Conservation (phyloP, 495 filamentous ascomycete genomes). For the Delitschia confertaspora region DNA sequence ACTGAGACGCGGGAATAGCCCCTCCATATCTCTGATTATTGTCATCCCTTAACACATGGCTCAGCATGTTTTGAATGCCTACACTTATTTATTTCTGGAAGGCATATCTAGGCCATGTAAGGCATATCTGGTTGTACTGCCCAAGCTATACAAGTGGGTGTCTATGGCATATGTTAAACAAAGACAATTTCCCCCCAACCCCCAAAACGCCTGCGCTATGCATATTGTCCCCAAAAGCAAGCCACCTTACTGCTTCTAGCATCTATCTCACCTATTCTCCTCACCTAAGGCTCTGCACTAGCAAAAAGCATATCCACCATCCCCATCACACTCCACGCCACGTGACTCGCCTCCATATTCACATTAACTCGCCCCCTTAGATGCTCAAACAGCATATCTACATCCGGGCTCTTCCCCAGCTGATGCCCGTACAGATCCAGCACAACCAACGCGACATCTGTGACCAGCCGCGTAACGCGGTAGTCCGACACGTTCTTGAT, state of each 20-base stretch:
- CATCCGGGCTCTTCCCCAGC: slow-evolving; percentile 60
- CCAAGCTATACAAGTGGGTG: too few relatives aligned
- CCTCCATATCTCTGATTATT: too few relatives aligned
- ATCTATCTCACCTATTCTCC: not conserved
- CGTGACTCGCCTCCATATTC: slow-evolving; percentile 73
- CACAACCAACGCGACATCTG: slow-evolving; percentile 69
- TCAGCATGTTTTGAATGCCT: too few relatives aligned
- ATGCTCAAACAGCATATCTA: slow-evolving; percentile 55
- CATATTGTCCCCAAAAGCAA: slow-evolving; percentile 31
- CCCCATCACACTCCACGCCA: slow-evolving; percentile 65
- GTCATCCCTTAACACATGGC: too few relatives aligned
- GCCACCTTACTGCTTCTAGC: not conserved
- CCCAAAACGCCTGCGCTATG: slow-evolving; percentile 43
- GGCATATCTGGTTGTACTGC: too few relatives aligned
- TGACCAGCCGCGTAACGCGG: slow-evolving; percentile 63
- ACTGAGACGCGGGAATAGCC: too few relatives aligned
- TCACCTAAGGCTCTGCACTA: slow-evolving; percentile 18
- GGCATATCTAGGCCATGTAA: too few relatives aligned
- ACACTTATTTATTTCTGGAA: too few relatives aligned
- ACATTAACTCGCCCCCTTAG: slow-evolving; percentile 60
- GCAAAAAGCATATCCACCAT: slow-evolving; percentile 72
- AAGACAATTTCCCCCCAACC: too few relatives aligned
- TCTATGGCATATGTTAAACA: too few relatives aligned
- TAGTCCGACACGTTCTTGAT: slow-evolving; percentile 69
- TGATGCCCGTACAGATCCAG: slow-evolving; percentile 82